A percentile compares a stretch with the other conserved stretches of the same genome.
Evolutionary conservation across 108 stramenopile species (phyloP).

Genomic region (Cyclostephanos tholiformis): DNA sequence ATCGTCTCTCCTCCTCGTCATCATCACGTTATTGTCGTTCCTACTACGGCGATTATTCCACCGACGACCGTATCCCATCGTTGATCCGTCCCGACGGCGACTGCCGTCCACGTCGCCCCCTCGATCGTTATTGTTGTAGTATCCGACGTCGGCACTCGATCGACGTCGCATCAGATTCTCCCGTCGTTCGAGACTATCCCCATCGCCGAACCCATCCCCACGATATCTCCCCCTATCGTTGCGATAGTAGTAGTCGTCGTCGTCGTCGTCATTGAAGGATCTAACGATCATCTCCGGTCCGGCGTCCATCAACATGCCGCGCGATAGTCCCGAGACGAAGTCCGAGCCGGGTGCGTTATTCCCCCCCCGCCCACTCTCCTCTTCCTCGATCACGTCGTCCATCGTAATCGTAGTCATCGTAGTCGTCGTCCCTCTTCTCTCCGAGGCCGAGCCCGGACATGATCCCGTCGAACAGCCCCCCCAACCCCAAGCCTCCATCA

Average conservation of each 20-base stretch:
- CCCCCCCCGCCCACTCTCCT: no score
- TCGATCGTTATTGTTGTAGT: no score
- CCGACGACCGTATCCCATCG: neutral
- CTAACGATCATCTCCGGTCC: neutral
- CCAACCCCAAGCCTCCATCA: neutral
- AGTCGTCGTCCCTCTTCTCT: neutral
- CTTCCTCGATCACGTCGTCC: no score
- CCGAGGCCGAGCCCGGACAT: slow-evolving; percentile 12
- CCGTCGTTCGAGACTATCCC: neutral
- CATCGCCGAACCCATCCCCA: no score
- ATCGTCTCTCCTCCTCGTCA: slow-evolving; percentile 7
- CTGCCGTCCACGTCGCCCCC: neutral
- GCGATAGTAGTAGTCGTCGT: neutral
- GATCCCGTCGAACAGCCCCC: slow-evolving; percentile 15
- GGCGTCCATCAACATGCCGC: slow-evolving; percentile 10
- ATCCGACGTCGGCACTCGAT: no score
- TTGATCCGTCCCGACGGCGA: neutral
- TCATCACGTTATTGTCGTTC: neutral
- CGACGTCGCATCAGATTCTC: neutral
- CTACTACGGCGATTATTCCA: neutral
- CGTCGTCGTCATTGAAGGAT: neutral
- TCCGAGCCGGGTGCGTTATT: neutral
- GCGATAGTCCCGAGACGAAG: slow-evolving; percentile 12
- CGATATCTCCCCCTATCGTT: neutral
- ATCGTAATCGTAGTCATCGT: neutral